Evolutionary conservation across 345 rosid genomes (phyloP).

Genomic region (Syzygium grande): DNA sequence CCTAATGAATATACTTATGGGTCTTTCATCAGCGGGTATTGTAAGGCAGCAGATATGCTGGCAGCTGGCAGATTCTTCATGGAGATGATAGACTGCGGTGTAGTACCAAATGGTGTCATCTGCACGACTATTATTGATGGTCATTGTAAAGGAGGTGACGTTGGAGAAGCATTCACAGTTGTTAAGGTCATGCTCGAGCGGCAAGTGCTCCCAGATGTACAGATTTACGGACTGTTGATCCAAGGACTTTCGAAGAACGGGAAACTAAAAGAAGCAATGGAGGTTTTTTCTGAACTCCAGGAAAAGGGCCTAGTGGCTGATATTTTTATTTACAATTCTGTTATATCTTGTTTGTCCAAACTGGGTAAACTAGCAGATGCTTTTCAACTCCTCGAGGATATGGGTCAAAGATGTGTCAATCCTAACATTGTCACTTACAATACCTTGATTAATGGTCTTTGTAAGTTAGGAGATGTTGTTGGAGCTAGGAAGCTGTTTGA

Average conservation of each 20-base stretch:
- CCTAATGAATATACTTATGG: conserved; percentile 67
- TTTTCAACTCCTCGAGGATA: conserved; percentile 33
- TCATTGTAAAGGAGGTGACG: conserved; percentile 52
- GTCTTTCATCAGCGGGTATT: conserved; percentile 47
- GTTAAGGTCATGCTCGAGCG: conserved; percentile 44
- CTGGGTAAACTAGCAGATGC: conserved; percentile 38
- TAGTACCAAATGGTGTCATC: conserved; percentile 48
- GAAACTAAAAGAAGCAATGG: conserved; percentile 49
- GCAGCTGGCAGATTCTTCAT: conserved; percentile 46
- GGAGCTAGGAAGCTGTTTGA: conserved; percentile 52
- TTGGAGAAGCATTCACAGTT: conserved; percentile 39
- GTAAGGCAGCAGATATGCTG: conserved; percentile 48
- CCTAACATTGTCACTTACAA: conserved; percentile 62
- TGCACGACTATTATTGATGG: conserved; percentile 49
- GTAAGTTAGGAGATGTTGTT: conserved; percentile 43
- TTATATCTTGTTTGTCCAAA: conserved; percentile 57
- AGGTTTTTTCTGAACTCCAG: conserved; percentile 46
- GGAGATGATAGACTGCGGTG: conserved; percentile 58
- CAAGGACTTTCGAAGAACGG: conserved; percentile 59
- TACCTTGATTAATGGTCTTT: conserved; percentile 55
- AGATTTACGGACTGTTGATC: conserved; percentile 45
- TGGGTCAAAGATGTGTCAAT: conserved; percentile 41
- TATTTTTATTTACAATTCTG: conserved; percentile 50
- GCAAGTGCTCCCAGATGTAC: conserved; percentile 41
- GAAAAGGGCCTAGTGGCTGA: conserved; percentile 51